These are phyloP conservation scores for Bacterosira constricta DNA, from an alignment of 108 stramenopile species.

Conservation along the genomic window DNA sequence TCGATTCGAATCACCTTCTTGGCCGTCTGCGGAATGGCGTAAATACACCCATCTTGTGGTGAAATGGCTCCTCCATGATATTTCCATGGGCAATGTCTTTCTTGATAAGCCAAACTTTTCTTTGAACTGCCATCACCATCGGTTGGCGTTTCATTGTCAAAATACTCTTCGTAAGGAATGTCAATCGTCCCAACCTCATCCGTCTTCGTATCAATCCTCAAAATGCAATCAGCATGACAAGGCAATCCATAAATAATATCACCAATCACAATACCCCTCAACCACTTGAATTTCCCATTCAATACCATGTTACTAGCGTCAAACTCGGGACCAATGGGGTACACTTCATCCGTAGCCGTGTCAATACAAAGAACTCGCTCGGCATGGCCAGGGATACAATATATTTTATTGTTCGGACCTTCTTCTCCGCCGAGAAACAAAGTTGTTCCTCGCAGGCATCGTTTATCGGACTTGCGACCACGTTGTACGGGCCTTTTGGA, in stretches of 20 bases:
- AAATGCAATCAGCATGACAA: slow-evolving; percentile 76
- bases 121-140: slow-evolving; percentile 9
- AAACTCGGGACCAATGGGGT: slow-evolving; percentile 71
- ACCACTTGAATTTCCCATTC: slow-evolving; percentile 83
- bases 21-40: slow-evolving; percentile 84
- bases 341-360: slow-evolving; percentile 54
- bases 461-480: slow-evolving; percentile 22
- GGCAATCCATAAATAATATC: slow-evolving; percentile 85
- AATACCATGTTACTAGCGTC: slow-evolving; percentile 32
- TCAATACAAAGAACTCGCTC: slow-evolving; percentile 69
- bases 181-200: slow-evolving; percentile 59
- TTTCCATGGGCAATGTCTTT: slow-evolving; percentile 71
- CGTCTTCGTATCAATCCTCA: slow-evolving; percentile 71
- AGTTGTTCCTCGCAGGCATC: slow-evolving; percentile 41
- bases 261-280: slow-evolving; percentile 73
- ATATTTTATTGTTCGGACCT: slow-evolving; percentile 73
- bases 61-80: slow-evolving; percentile 85
- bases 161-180: slow-evolving; percentile 75
- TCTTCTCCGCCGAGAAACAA: slow-evolving; percentile 80
- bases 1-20: slow-evolving; percentile 71
- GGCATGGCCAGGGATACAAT: slow-evolving; percentile 86
- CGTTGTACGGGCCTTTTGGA: slow-evolving; percentile 13
- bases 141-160: slow-evolving; percentile 6
- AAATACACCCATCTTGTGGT: slow-evolving; percentile 78
- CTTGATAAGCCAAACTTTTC: slow-evolving; percentile 23